phyloP scores from a whole-genome alignment of 371 early-diverging fungal genomes.

The Parasitella parasitica region DNA sequence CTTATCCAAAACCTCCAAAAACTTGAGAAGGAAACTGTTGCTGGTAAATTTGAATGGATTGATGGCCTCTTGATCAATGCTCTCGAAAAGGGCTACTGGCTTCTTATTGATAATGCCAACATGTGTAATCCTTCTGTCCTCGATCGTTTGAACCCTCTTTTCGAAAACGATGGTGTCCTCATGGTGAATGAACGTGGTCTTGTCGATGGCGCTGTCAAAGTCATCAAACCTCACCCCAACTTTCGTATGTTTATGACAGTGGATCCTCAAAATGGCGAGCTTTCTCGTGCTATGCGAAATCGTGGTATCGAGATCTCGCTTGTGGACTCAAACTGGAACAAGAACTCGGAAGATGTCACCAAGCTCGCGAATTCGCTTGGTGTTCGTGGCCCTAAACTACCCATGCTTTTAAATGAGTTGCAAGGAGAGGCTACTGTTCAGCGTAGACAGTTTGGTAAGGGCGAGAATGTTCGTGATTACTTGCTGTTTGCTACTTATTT shows the following conservation, averaged over 20 bases:
- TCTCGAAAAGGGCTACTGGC: slow-evolving; percentile 95
- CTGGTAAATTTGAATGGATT: slow-evolving; percentile 94
- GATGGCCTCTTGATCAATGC: slow-evolving; percentile 96
- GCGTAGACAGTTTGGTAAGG: slow-evolving; percentile 35
- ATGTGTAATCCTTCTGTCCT: slow-evolving; percentile 93
- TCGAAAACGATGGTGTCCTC: slow-evolving; percentile 89
- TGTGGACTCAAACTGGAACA: slow-evolving; percentile 54
- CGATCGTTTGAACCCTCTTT: slow-evolving; percentile 91
- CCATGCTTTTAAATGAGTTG: slow-evolving; percentile 28
- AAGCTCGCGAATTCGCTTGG: slow-evolving; percentile 59
- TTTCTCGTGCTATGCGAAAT: slow-evolving; percentile 97
- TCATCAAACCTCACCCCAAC: slow-evolving; percentile 89
- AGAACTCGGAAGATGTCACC: slow-evolving; percentile 36
- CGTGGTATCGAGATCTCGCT: slow-evolving; percentile 89
- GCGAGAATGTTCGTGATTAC: slow-evolving; percentile 58
- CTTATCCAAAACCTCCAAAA: slow-evolving; percentile 35
- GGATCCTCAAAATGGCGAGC: slow-evolving; percentile 92
- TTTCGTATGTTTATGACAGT: slow-evolving; percentile 99
- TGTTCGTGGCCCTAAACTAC: slow-evolving; percentile 49
- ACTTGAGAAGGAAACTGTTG: slow-evolving; percentile 57
- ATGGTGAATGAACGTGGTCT: slow-evolving; percentile 92
- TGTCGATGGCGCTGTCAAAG: slow-evolving; percentile 77
- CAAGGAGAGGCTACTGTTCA: slow-evolving; percentile 37
- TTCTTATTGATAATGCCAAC: slow-evolving; percentile 99
- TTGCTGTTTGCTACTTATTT: slow-evolving; percentile 57